phyloP scores from a whole-genome alignment of 345 rosid genomes.

The Brassica juncea region DNA sequence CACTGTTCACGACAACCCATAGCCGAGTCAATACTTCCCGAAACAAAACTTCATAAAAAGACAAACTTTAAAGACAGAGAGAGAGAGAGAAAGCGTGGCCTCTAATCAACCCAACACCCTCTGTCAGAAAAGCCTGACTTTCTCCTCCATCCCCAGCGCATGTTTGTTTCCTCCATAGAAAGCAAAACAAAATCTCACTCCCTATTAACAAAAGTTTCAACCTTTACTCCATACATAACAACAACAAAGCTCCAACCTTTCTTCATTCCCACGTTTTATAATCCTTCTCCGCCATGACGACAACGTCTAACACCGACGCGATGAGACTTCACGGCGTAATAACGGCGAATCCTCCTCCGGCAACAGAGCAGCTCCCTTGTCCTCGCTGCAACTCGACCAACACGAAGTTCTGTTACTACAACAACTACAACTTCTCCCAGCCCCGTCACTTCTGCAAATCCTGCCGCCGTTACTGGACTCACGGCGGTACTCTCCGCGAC shows the following conservation, averaged over 20 bases:
- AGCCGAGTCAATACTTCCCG: conserved; percentile 37
- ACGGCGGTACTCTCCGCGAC: conserved; percentile 75
- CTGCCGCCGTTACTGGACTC: conserved; percentile 98
- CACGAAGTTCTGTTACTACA: conserved; percentile 96
- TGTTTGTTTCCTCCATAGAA: conserved; percentile 28
- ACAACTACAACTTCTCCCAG: conserved; percentile 97
- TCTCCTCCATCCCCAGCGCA: conserved; percentile 39
- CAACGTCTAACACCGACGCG: conserved; percentile 46
- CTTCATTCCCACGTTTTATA: conserved; percentile 16
- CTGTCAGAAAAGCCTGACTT: conserved; percentile 37
- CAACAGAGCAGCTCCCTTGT: conserved; percentile 68
- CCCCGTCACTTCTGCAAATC: conserved; percentile 97
- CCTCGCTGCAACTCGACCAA: conserved; percentile 89
- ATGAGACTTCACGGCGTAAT: conserved; percentile 40
- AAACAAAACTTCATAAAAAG: not conserved
- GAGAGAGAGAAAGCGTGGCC: conserved; percentile 31
- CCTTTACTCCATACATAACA: not conserved
- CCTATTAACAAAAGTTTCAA: conserved; percentile 11
- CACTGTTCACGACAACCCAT: conserved; percentile 37
- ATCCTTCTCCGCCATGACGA: conserved; percentile 16
- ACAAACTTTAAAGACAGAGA: conserved; percentile 30
- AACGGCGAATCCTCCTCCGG: conserved; percentile 27
- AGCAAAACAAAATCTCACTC: conserved; percentile 16
- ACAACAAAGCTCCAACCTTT: not conserved
- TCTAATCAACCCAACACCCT: conserved; percentile 39